Conservation (phyloP, 108 stramenopile genomes). For the Cyclotella kingstonii region DNA sequence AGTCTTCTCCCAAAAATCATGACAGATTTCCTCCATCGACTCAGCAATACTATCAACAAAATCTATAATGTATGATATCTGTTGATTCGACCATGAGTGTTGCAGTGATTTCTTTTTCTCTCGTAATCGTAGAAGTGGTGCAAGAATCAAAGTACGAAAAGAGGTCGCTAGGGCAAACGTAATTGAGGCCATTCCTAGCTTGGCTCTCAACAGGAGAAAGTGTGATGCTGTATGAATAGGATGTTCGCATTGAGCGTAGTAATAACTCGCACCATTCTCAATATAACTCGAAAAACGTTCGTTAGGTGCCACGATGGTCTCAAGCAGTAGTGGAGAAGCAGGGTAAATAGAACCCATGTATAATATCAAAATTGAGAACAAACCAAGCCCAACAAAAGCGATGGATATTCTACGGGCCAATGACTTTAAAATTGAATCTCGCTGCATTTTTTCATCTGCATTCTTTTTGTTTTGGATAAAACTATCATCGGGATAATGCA, state of each 20-base stretch:
- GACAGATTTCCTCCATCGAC: not conserved
- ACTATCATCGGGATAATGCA: too few relatives aligned
- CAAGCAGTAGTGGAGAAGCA: conserved; percentile 9
- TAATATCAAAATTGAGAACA: not conserved
- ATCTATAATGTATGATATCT: not conserved
- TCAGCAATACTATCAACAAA: not conserved
- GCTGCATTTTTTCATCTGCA: too few relatives aligned
- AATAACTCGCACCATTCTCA: not conserved
- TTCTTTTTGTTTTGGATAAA: too few relatives aligned
- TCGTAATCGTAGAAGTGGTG: conserved; percentile 2
- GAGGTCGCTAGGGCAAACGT: conserved; percentile 1
- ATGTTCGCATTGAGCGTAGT: not conserved
- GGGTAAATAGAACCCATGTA: conserved; percentile 2
- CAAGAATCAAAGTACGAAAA: conserved; percentile 2
- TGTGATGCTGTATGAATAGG: not conserved
- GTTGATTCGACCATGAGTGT: not conserved
- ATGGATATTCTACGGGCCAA: not conserved
- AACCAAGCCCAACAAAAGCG: not conserved
- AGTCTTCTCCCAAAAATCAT: conserved; percentile 9
- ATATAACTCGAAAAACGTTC: not conserved
- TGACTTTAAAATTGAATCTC: not conserved
- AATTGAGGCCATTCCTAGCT: conserved; percentile 2
- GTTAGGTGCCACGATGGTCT: too few relatives aligned
- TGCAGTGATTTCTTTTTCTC: not conserved
- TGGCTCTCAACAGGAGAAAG: not conserved